These are phyloP conservation scores for Penicillium sp. DNA, from an alignment of 2,329 filamentous ascomycete genomes.

Conservation along the genomic window DNA sequence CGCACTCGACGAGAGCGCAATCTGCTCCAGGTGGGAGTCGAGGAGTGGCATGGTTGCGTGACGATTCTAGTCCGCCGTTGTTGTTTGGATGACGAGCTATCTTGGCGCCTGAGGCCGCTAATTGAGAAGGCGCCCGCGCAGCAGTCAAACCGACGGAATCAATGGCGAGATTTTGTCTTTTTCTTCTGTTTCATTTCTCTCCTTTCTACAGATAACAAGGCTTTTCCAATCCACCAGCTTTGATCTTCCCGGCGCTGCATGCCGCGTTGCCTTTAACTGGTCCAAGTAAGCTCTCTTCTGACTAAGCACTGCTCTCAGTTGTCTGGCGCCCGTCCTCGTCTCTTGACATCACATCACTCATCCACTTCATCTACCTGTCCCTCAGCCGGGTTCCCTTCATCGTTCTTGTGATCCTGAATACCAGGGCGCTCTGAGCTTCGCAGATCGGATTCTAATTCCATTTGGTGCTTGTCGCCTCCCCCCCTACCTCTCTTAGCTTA, in stretches of 20 bases:
- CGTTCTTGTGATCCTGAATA: slow-evolving; percentile 12
- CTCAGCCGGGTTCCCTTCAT: slow-evolving; percentile 13
- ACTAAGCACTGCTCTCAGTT: slow-evolving; percentile 33
- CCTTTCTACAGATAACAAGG: not conserved
- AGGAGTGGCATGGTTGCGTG: slow-evolving; percentile 58
- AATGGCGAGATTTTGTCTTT: not conserved
- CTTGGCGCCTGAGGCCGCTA: slow-evolving; percentile 13
- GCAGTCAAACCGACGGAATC: not conserved
- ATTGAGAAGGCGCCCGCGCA: slow-evolving; percentile 1
- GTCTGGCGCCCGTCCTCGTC: slow-evolving; percentile 30
- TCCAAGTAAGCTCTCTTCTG: slow-evolving; percentile 26
- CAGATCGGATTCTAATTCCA: slow-evolving; percentile 11
- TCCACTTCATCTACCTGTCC: slow-evolving; percentile 21
- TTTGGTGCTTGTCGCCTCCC: slow-evolving; percentile 13
- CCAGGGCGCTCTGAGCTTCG: slow-evolving; percentile 10
- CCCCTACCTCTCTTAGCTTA: slow-evolving; percentile 30
- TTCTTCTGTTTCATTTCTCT: not conserved
- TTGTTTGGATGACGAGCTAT: not conserved
- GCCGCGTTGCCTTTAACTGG: slow-evolving; percentile 12
- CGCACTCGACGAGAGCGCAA: slow-evolving; percentile 66
- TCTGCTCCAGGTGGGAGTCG: slow-evolving; percentile 67
- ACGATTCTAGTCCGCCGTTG: not conserved
- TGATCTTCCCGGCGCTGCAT: slow-evolving; percentile 1
- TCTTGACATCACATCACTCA: slow-evolving; percentile 40
- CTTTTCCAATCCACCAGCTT: not conserved